Evolutionary conservation across 345 rosid species (phyloP).

Genomic region (Salix koriyanagi): DNA sequence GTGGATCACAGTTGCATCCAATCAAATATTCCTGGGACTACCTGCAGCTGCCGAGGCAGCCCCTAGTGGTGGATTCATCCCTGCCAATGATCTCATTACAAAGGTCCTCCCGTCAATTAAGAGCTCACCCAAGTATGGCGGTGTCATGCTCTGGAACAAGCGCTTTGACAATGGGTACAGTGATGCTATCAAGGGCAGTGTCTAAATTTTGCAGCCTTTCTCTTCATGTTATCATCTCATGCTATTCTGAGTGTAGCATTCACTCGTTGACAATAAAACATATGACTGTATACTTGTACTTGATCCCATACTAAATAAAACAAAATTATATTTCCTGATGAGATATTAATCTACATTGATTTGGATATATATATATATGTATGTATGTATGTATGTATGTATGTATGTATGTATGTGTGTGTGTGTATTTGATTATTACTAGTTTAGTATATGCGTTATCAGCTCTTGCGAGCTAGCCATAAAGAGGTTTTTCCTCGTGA

Average conservation of each 20-base stretch:
- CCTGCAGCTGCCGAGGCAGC: conserved; percentile 15
- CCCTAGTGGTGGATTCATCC: conserved; percentile 11
- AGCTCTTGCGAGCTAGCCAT: too few relatives aligned
- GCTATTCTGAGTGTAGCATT: background rate
- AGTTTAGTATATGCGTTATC: too few relatives aligned
- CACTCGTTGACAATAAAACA: background rate
- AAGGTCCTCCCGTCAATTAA: conserved; percentile 20
- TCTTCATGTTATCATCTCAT: too few relatives aligned
- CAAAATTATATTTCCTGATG: background rate
- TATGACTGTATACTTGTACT: background rate
- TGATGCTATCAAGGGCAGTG: conserved; percentile 4
- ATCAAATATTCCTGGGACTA: conserved; percentile 13
- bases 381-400: too few relatives aligned
- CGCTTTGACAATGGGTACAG: conserved; percentile 7
- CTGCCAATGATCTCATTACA: conserved; percentile 7
- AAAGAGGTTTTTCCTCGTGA: too few relatives aligned
- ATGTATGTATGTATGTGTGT: too few relatives aligned
- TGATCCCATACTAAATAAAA: background rate
- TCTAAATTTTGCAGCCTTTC: background rate
- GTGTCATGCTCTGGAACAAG: conserved; percentile 25
- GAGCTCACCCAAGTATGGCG: conserved; percentile 11
- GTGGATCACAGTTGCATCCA: conserved; percentile 4
- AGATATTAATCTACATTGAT: background rate
- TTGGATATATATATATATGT: too few relatives aligned
- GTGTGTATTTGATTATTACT: too few relatives aligned